Conservation (phyloP, 2,329 filamentous ascomycete species). For the Hymenoscyphus albidus region DNA sequence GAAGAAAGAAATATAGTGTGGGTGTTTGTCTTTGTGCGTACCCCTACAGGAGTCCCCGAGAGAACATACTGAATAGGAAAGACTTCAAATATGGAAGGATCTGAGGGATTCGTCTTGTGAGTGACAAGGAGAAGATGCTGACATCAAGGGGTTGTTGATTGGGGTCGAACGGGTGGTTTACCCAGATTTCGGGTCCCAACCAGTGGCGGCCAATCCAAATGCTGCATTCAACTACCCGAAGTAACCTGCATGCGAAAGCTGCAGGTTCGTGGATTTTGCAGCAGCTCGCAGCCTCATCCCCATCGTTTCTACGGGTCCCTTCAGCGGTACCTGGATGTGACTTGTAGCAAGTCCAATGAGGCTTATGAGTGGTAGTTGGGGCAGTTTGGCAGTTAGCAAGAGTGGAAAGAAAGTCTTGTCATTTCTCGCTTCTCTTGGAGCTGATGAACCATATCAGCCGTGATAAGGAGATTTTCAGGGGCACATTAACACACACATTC, state of each 20-base stretch:
- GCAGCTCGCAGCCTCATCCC: background rate
- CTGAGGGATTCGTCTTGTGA: background rate
- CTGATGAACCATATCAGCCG: background rate
- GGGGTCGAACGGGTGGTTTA: background rate
- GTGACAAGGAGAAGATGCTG: constrained; percentile 1
- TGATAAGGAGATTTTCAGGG: background rate
- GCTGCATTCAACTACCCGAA: background rate
- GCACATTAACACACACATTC: background rate
- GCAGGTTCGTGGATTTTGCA: background rate
- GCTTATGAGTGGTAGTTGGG: background rate
- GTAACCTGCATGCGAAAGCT: background rate
- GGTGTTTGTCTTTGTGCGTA: background rate
- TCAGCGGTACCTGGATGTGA: background rate
- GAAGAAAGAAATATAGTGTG: background rate
- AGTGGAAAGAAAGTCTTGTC: background rate
- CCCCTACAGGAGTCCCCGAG: background rate
- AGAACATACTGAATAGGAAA: constrained; percentile 1
- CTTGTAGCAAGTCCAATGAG: background rate
- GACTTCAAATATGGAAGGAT: background rate
- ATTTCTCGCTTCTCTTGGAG: background rate
- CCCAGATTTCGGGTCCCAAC: background rate
- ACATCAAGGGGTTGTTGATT: background rate
- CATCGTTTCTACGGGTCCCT: background rate
- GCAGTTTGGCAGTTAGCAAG: background rate
- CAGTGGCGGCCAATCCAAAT: background rate